These are phyloP conservation scores for Quercus agrifolia DNA, from an alignment of 306 rosid species.

Conservation along the genomic window DNA sequence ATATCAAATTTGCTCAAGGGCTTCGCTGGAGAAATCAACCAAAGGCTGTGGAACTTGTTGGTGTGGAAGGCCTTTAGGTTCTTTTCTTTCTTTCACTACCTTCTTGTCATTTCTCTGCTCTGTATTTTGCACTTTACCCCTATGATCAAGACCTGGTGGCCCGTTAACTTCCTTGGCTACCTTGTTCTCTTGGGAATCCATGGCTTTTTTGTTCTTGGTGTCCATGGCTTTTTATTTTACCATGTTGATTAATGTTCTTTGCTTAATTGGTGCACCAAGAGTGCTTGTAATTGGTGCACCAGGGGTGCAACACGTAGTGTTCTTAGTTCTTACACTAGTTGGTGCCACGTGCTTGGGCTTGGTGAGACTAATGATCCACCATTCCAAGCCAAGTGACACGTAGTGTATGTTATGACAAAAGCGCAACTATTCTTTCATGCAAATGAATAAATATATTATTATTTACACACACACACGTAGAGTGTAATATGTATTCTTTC, in stretches of 20 bases:
- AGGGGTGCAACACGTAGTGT: not conserved
- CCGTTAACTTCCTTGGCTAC: conserved; percentile 2
- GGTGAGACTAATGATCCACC: not conserved
- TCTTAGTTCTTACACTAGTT: not conserved
- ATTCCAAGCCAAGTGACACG: not conserved
- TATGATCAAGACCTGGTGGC: not conserved
- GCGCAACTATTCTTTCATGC: no score
- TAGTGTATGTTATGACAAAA: no score
- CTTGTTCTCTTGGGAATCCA: not conserved
- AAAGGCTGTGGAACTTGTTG: conserved; percentile 8
- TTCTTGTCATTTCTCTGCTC: not conserved
- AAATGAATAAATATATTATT: no score
- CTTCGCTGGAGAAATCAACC: conserved; percentile 15
- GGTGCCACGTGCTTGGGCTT: not conserved
- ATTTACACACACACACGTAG: not conserved
- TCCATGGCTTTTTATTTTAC: not conserved
- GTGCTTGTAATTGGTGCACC: not conserved
- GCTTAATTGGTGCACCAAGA: not conserved
- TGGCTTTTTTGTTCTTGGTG: not conserved
- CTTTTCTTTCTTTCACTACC: not conserved
- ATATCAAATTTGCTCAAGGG: conserved; percentile 5
- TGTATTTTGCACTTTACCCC: not conserved
- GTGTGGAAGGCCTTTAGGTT: conserved; percentile 19
- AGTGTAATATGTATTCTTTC: no score
- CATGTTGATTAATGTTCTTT: not conserved